Base-by-base conservation (phyloP, 2,329 filamentous ascomycete species). In the Penicillium oxalicum region DNA sequence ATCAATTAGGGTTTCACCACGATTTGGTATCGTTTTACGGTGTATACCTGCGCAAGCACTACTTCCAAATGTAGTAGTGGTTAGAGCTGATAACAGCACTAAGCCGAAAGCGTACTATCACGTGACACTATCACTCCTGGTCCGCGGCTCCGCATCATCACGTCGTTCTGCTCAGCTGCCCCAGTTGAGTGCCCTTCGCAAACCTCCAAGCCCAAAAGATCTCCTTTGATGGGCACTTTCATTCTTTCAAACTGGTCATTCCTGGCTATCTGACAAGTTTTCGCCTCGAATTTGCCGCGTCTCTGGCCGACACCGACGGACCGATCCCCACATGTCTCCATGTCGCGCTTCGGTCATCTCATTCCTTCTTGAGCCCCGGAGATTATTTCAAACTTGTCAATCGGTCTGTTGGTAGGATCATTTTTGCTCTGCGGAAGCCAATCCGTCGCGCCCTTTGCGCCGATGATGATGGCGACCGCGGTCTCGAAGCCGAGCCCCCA, bases 321-420 rank as follows among this genome's bases (percentile, higher is more conserved):
- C 62, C 62, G 61, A 64, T 70, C 68, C 67, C 69, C 69, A 70
- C 68, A 71, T 71, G 68, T 71, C 68, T 70, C 18, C 18, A 18
- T 18, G 18, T 18, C 63, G 68, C 68, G 61, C 68, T 63, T 67
- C 67, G 64, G 64, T 60, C 62, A 65, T 65, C 62, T 59, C 62
- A 69, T 68, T 64, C 57, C 63, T 61, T 64, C 57, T 60, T 59
- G 64, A 60, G 63, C 59, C 55, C 61, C 56, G 59, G 61, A 56
- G 59, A 61, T 52, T 58, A 54, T 60, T 51, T 55, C 55, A 54
- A 49, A 59, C 61, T 54, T 41, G 57, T 57, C 53, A 56, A 54
- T 53, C 53, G 45, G 48, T 50, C 54, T 56, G 49, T 52, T 54
- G 51, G 59, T 58, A 60, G 55, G 61, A 58, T 57, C 61, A 52